Percentiles rank a stretch among this genome's conserved stretches.
Conservation (phyloP, 768 basidiomycete species). For the Amanita thiersii region DNA sequence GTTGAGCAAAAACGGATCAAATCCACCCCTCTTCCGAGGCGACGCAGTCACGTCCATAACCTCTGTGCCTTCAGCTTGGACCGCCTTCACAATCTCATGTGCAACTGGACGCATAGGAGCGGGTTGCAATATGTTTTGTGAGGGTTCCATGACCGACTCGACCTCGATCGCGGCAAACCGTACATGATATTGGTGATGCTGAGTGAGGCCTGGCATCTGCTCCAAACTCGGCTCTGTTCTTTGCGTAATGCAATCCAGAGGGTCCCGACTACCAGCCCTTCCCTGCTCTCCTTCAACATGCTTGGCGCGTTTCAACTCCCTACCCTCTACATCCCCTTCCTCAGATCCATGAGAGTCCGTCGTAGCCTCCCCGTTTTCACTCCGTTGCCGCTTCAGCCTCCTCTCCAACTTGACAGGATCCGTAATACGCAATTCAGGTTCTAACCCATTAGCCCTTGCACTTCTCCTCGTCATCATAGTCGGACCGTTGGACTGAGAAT, state of each 20-base stretch:
- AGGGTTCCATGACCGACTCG: neutral
- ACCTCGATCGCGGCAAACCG: slow-evolving; percentile 36
- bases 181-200: slow-evolving; percentile 27
- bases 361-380: slow-evolving; percentile 42
- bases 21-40: slow-evolving; percentile 22
- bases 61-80: neutral
- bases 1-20: slow-evolving; percentile 46
- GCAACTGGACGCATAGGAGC: neutral
- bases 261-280: slow-evolving; percentile 42
- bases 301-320: slow-evolving; percentile 17
- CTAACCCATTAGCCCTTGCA: slow-evolving; percentile 63
- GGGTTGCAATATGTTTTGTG: neutral
- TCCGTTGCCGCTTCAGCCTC: slow-evolving; percentile 62
- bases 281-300: slow-evolving; percentile 21
- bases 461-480: slow-evolving; percentile 55
- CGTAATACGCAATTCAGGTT: slow-evolving; percentile 64
- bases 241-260: slow-evolving; percentile 35
- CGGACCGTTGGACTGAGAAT: slow-evolving; percentile 13
- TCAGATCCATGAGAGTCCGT: slow-evolving; percentile 46
- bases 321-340: slow-evolving; percentile 23
- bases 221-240: slow-evolving; percentile 24
- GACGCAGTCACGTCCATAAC: slow-evolving; percentile 1
- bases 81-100: neutral
- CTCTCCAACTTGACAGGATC: slow-evolving; percentile 73
- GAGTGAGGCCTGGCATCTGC: slow-evolving; percentile 13